Base-by-base conservation (phyloP, 164 flowering plant species). In the Chimonanthus praecox region DNA sequence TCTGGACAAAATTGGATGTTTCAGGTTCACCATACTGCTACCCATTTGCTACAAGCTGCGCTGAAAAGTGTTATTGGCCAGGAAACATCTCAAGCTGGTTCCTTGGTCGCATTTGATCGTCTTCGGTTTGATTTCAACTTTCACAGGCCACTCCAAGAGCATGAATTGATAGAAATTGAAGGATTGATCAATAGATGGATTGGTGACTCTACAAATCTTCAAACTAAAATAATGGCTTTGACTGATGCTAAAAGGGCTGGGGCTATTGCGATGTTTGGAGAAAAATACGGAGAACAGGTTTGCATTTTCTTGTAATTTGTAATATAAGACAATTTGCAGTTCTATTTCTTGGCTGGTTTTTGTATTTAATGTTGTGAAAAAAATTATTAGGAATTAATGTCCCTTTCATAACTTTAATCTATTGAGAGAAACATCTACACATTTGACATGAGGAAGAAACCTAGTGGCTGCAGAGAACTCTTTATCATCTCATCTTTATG, bases 231-330 rank as follows among this genome's bases (percentile, higher is more conserved):
- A 48, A 91, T 94, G 97, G 81, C 95, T 72, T 81, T 94, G 68
- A 64, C 73, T 70, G 97, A 91, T 64, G 99, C 99, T 48, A 94
- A 91, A 82, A 76, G 74, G 49, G 97, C 96, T 72, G 97, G 99
- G 49, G 99, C 99, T 64, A 89, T 94, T 79, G 97, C 97, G 54
- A 94, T 94, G 99, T 94, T 94, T 80, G 97, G 97, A 70, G 99
- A 94, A 83, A 94, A 91, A 84, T 94, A 94, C 75, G 95, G 91
- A 72, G 99, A 92, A 66, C 80, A 91, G 97, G 99, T 92, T 54
- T 16, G 76, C 7, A 15, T 51, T 73, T 73, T 33, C 20, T 50
- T 33, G 33, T 33, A 33, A 33, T 33, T 33, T 33, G 33, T 33
- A 33, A 10, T n/a, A 67, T 48, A 67, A 67, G 9, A 9, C 44